Evolutionary conservation across 148 eudicot species (phyloP).

Genomic region (Silene uniflora): DNA sequence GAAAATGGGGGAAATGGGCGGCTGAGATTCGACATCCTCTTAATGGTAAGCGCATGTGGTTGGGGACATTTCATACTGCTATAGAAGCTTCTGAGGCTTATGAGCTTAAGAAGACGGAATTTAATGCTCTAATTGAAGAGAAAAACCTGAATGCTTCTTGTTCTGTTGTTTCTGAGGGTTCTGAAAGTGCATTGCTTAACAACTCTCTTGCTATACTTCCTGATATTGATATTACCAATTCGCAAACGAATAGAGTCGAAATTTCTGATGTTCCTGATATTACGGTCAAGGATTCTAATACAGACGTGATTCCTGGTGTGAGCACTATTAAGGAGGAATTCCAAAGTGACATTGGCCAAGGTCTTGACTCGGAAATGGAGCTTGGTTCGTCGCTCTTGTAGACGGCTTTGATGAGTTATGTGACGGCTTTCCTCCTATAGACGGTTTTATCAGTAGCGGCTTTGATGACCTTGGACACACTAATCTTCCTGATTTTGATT

Average conservation of each 20-base stretch:
- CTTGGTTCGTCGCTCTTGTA: slow-evolving; percentile 27
- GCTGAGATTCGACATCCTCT: slow-evolving; percentile 87
- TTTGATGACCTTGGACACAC: slow-evolving; percentile 31
- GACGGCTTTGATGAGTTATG: slow-evolving; percentile 35
- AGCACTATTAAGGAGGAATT: slow-evolving; percentile 24
- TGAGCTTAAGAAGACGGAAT: slow-evolving; percentile 37
- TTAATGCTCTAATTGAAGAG: slow-evolving; percentile 30
- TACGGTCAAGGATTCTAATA: neutral
- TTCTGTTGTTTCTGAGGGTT: slow-evolving; percentile 29
- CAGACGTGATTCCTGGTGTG: slow-evolving; percentile 14
- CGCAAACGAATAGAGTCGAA: neutral
- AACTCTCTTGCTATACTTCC: slow-evolving; percentile 48
- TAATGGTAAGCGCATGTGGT: slow-evolving; percentile 51
- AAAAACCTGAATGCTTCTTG: slow-evolving; percentile 27
- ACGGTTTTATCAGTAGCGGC: slow-evolving; percentile 37
- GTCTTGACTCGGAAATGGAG: too few relatives aligned
- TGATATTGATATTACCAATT: slow-evolving; percentile 35
- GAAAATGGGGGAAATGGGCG: too few relatives aligned
- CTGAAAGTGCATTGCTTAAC: slow-evolving; percentile 36
- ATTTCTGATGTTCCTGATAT: neutral
- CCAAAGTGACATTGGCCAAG: slow-evolving; percentile 37
- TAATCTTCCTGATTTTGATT: slow-evolving; percentile 60
- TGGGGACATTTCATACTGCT: slow-evolving; percentile 68
- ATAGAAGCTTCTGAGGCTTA: slow-evolving; percentile 71
- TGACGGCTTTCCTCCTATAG: slow-evolving; percentile 28